Evolutionary conservation across 1,284 basidiomycete genomes (phyloP).

Genomic region (Sporisorium exsertum): DNA sequence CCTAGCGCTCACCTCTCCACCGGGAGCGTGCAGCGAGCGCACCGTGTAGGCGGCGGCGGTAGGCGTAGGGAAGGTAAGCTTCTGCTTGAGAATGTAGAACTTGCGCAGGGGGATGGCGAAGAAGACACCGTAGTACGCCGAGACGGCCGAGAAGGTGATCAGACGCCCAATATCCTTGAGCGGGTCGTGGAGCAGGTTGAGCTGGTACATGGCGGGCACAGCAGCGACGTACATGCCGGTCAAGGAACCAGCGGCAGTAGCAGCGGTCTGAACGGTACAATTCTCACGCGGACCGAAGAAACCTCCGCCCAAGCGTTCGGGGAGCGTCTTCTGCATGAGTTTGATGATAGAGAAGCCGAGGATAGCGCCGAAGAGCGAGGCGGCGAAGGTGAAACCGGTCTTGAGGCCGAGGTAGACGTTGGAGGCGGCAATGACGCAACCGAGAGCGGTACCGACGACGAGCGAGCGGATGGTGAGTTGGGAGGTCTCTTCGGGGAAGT

Average conservation of each 20-base stretch:
- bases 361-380: conserved; percentile 76
- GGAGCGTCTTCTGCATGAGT: conserved; percentile 73
- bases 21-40: conserved; percentile 74
- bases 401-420: conserved; percentile 80
- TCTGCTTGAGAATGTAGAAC: conserved; percentile 78
- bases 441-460: conserved; percentile 76
- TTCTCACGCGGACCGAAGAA: conserved; percentile 79
- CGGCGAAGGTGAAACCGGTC: conserved; percentile 76
- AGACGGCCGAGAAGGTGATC: conserved; percentile 75
- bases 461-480: conserved; percentile 72
- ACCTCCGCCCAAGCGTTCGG: conserved; percentile 74
- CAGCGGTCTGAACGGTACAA: conserved; percentile 70
- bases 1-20: conserved; percentile 71
- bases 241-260: conserved; percentile 56
- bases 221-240: conserved; percentile 77
- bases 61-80: conserved; percentile 78
- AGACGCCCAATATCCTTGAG: conserved; percentile 58
- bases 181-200: conserved; percentile 54
- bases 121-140: conserved; percentile 78
- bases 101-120: conserved; percentile 77
- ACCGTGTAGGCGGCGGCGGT: conserved; percentile 79
- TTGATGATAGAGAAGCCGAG: conserved; percentile 79
- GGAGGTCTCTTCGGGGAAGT: conserved; percentile 46
- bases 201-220: conserved; percentile 78
- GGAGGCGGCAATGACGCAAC: conserved; percentile 75